Evolutionary conservation across 768 basidiomycete genomes (phyloP), one percentile per base, ranked within the genome.

Genomic region (Kwoniella sp.): DNA sequence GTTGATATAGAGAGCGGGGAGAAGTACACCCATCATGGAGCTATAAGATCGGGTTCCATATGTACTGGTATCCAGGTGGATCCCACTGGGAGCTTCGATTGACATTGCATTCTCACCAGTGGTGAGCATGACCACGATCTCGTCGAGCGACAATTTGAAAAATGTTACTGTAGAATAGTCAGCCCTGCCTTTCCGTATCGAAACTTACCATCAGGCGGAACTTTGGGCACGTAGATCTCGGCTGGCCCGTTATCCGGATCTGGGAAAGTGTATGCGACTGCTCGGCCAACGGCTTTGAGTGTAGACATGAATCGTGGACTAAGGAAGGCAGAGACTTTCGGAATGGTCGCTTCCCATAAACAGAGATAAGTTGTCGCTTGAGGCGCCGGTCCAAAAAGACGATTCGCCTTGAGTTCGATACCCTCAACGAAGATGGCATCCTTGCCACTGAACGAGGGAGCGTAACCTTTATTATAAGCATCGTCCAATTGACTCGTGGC

Each of bases 331-430:
- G 86, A 87, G 51, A 90, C 74, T 33, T 83, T 75, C 6, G 91
- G 91, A 19, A 92, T 36, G n/a, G 81, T 81, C 49, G 94, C 85
- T 72, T 95, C 92, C 95, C 95, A 98, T 15, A 96, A 85, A 75
- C 94, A 97, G 5, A 95, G 82, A 73, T 98, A 98, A 1, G 92
- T 88, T 1, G 89, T 81, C 0, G 90, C 90, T 2, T 86, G 85
- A 7, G 95, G 95, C 62, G 87, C 86, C 13, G 91, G 90, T 8
- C 95, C 95, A 73, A 96, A 95, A 12, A 98, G 81, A 25, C 94
- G 86, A 74, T 96, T 86, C 1, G 90, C 88, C 15, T 86, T 86
- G 52, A 98, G 85, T 64, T 90, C 85, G 68, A 94, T 78, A 83
- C 86, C 83, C 67, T 86, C 85, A 19, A 80, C 51, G 64, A 88